Percentiles rank a stretch among this genome's conserved stretches.
These are phyloP conservation scores for Fusarium tuaranense DNA, from an alignment of 2,329 filamentous ascomycete species.

Conservation along the genomic window DNA sequence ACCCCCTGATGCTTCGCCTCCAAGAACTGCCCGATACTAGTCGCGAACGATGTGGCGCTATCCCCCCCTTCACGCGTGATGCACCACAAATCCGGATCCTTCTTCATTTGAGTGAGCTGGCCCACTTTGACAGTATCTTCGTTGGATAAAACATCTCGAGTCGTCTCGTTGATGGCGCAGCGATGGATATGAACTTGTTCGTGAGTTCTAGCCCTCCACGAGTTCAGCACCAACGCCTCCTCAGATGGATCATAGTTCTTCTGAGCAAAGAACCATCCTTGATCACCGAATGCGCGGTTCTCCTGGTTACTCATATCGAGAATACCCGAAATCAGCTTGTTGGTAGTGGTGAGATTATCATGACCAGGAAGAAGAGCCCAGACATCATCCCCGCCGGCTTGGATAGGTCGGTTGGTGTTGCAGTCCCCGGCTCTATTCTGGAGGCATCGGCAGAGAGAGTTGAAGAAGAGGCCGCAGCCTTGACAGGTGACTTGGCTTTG, in stretches of 20 bases:
- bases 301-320: constrained; percentile 3
- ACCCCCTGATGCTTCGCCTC: neutral
- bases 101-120: neutral
- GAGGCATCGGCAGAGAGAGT: neutral
- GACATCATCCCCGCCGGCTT: neutral
- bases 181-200: constrained; percentile 34
- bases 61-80: neutral
- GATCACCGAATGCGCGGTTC: constrained; percentile 3
- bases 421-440: neutral
- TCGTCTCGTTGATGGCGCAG: constrained; percentile 13
- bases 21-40: constrained; percentile 1
- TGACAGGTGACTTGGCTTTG: neutral
- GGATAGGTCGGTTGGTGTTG: neutral
- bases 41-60: neutral
- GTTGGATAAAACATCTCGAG: neutral
- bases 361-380: constrained; percentile 7
- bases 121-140: neutral
- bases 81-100: constrained; percentile 11
- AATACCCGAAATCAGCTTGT: constrained; percentile 12
- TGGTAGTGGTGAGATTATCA: constrained; percentile 23
- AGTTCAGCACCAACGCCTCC: constrained; percentile 19
- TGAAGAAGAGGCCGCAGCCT: neutral
- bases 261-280: constrained; percentile 25
- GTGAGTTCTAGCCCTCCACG: constrained; percentile 16
- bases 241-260: neutral